Evolutionary conservation across 768 basidiomycete genomes (phyloP), one percentile per base, ranked within the genome.

Genomic region (Phlegmacium glaucopus): DNA sequence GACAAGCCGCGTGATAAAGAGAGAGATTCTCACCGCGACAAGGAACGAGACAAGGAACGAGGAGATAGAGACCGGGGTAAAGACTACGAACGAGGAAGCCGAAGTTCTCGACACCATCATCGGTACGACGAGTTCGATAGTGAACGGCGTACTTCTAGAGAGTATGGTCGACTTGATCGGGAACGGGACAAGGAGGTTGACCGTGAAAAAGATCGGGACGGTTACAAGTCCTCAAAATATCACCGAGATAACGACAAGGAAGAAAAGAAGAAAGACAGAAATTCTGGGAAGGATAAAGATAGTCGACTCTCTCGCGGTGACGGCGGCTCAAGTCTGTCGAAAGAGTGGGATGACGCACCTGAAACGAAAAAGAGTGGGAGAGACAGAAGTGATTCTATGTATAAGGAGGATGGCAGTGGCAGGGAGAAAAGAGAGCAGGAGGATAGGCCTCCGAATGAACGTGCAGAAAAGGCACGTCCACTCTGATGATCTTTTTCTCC

Each of bases 381-480:
- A 39, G 72, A 72, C 15, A 56, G 66, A 29, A 74, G 72, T 45
- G 48, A 55, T 11, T 69, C 70, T 9, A 51, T 59, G 16, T 63
- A 66, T 38, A 67, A 69, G 46, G 79, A 79, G 7, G 77, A 78
- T 18, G 57, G 69, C 39, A 71, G 74, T 18, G 57, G 69, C 39
- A 71, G 74, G n/a, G 82, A 80, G 48, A 78, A 78, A 60, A 78
- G 80, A 40, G 72, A 74, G 25, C 66, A 71, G 46, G 80, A 77
- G 8, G 81, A 82, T 30, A 69, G 63, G 45, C 61, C 66, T n/a
- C 63, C 68, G 45, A 74, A 78, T 44, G 79, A 81, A 27, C 77
- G 84, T 45, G 77, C 73, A 26, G 83, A 87, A 60, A 87, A 90
- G 78, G 87, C 85, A 50, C 36, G 69, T 45, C 39, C 32, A 44